Evolutionary conservation across 768 basidiomycete species (phyloP).

Genomic region (Mycena chlorophos): DNA sequence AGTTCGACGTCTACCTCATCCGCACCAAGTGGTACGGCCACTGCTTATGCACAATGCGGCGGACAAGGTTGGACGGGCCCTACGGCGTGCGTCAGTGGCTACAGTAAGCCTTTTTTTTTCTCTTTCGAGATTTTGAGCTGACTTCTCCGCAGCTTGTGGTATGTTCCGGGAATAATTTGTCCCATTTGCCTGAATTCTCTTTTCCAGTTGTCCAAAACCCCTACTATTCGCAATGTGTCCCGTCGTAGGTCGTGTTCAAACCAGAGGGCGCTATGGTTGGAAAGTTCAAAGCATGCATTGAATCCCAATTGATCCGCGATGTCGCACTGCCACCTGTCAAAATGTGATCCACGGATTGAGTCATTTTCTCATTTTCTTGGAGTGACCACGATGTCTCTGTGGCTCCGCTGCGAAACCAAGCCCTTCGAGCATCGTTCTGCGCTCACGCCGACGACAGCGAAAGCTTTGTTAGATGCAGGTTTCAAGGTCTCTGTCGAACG

Average conservation of each 20-base stretch:
- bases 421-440: constrained; percentile 91
- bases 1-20: constrained; percentile 4
- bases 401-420: constrained; percentile 98
- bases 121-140: no score
- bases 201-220: constrained; percentile 4
- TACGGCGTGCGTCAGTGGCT: constrained; percentile 13
- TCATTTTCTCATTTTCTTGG: constrained; percentile 6
- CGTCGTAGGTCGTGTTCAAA: background rate
- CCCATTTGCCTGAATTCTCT: background rate
- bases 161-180: constrained; percentile 3
- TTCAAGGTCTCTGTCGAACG: constrained; percentile 92
- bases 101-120: no score
- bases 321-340: background rate
- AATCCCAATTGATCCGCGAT: background rate
- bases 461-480: constrained; percentile 82
- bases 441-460: constrained; percentile 88
- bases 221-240: constrained; percentile 18
- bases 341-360: constrained; percentile 1
- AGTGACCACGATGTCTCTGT: constrained; percentile 62
- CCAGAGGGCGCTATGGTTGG: background rate
- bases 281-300: background rate
- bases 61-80: constrained; percentile 13
- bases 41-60: constrained; percentile 19
- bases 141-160: no score
- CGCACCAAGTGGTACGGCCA: constrained; percentile 1